Evolutionary conservation across 768 basidiomycete genomes (phyloP).

Genomic region (Podaxis sp.): DNA sequence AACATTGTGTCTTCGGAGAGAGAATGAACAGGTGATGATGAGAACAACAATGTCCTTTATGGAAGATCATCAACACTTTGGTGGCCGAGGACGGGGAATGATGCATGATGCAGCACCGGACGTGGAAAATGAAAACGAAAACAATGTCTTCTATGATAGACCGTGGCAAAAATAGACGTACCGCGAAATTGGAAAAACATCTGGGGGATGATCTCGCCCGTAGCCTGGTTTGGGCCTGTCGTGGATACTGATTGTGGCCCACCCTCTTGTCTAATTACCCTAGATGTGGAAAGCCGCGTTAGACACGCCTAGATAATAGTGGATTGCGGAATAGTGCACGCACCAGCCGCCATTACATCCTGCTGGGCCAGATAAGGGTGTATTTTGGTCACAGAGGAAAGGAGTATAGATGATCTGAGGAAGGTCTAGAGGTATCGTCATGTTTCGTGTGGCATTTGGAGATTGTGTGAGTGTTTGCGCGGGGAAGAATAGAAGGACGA

Average conservation of each 20-base stretch:
- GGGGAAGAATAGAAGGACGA: neutral
- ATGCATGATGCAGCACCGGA: neutral
- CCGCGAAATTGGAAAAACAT: conserved; percentile 59
- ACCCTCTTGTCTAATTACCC: conserved; percentile 30
- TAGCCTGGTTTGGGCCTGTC: conserved; percentile 40
- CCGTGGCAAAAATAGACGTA: conserved; percentile 21
- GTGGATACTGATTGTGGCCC: conserved; percentile 33
- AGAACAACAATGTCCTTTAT: neutral
- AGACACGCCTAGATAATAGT: neutral
- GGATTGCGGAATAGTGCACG: conserved; percentile 17
- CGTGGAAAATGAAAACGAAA: neutral
- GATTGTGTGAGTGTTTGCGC: conserved; percentile 5
- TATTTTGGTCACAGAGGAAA: conserved; percentile 41
- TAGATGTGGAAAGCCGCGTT: neutral
- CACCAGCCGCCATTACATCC: conserved; percentile 47
- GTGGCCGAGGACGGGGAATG: neutral
- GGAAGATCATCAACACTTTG: neutral
- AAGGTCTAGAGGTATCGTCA: conserved; percentile 37
- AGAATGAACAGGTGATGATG: neutral
- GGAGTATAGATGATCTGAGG: conserved; percentile 47
- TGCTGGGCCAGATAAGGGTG: conserved; percentile 22
- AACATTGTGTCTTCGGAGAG: neutral
- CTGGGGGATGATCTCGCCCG: conserved; percentile 50
- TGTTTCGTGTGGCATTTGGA: conserved; percentile 23
- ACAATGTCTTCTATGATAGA: neutral